Base-by-base conservation (phyloP, 208 protist genomes). In the Lotmaria passim region DNA sequence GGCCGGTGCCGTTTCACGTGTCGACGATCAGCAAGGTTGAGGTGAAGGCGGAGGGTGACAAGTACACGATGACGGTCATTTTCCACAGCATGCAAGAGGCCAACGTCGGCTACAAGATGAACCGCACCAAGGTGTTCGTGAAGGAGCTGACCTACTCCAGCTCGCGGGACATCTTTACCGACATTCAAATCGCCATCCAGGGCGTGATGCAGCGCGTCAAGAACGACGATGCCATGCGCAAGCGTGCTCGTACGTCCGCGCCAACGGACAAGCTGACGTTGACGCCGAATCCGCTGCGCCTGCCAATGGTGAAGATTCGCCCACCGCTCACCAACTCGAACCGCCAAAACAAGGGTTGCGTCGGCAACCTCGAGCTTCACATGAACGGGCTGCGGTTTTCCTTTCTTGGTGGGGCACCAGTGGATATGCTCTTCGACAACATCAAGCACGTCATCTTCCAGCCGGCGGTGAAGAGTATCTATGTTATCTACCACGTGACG, bases 381-480 rank as follows among this genome's bases (percentile, higher is more conserved):
- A 63, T 84, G 33, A 99, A 99, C 78, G 98, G 98, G 39, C 78
- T 99, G 31, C 87, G 98, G 11, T 99, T 98, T 78, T 81, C 70
- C 15, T 87, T 90, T 43, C 77, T 90, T 51, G 94, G 89, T 46
- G 89, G 85, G 11, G 57, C 73, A 3, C 84, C 86, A 33, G 72
- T 98, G 28, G 96, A 98, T 57, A 87, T 99, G 41, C 55, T 97
- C 6, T 99, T 98, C 69, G 90, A 93, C 21, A 99, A 99, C 73
- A 93, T 99, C 47, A 97, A 97, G 72, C 94, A 99, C 78, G 82
- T 98, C 62, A 98, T 99, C 62, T 99, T 99, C 63, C 98, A 99
- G 77, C 95, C 95, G 1, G 84, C 94, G 19, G 84, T 98, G 34
- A 92, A 97, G 36, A 77, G 85, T 31, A 93, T 98, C 30, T 79